These are phyloP conservation scores for Mortierella alpina DNA, from an alignment of 192 early-diverging fungal species.

Conservation along the genomic window DNA sequence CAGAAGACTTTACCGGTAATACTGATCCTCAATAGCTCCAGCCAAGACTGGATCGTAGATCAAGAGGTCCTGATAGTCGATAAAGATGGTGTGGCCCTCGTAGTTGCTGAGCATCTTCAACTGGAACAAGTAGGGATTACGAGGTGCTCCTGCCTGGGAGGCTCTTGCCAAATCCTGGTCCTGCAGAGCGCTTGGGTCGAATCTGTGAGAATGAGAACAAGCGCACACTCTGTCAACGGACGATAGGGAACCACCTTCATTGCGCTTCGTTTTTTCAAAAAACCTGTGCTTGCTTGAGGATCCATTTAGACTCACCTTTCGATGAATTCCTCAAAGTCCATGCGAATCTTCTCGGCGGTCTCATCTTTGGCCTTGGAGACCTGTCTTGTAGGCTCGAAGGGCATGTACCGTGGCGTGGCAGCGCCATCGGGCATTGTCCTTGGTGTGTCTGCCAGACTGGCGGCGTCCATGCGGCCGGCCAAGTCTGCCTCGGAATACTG, in stretches of 20 bases:
- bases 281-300: neutral
- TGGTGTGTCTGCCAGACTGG: slow-evolving; percentile 44
- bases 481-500: slow-evolving; percentile 41
- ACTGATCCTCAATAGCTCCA: slow-evolving; percentile 71
- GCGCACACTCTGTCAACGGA: no score
- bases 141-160: slow-evolving; percentile 19
- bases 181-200: slow-evolving; percentile 29
- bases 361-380: slow-evolving; percentile 46
- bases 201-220: neutral
- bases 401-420: slow-evolving; percentile 20
- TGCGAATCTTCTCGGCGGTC: slow-evolving; percentile 54
- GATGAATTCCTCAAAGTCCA: slow-evolving; percentile 51
- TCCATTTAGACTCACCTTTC: slow-evolving; percentile 19
- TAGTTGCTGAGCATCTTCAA: slow-evolving; percentile 67
- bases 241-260: neutral
- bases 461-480: slow-evolving; percentile 47
- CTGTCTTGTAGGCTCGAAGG: slow-evolving; percentile 49
- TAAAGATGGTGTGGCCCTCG: slow-evolving; percentile 73
- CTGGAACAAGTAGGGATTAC: slow-evolving; percentile 71
- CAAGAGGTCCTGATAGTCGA: slow-evolving; percentile 76
- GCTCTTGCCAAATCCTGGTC: slow-evolving; percentile 22
- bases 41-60: slow-evolving; percentile 70
- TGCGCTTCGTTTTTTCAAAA: neutral
- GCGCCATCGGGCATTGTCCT: slow-evolving; percentile 21
- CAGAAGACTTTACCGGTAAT: slow-evolving; percentile 59